These are phyloP conservation scores for Coniochaeta pulveracea DNA, from an alignment of 2,329 filamentous ascomycete species.

Conservation along the genomic window DNA sequence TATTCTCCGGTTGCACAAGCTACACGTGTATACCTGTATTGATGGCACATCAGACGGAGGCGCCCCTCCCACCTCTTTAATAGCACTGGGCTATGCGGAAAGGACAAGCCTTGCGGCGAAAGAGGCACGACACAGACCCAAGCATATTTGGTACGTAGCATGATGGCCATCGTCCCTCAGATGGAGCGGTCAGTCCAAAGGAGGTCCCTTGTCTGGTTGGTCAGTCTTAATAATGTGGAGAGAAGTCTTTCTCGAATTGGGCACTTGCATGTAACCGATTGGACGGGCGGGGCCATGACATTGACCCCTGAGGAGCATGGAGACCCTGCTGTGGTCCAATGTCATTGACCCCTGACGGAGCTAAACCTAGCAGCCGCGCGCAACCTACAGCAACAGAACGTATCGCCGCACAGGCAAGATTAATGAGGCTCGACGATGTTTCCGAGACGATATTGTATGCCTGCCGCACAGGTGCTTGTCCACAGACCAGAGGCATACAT, in stretches of 20 bases:
- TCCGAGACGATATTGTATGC: not conserved
- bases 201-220: not conserved
- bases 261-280: slow-evolving; percentile 3
- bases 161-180: slow-evolving; percentile 2
- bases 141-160: not conserved
- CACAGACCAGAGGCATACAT: not conserved
- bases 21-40: no score
- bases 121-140: slow-evolving; percentile 1
- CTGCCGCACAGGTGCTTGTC: not conserved
- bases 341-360: not conserved
- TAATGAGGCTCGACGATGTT: not conserved
- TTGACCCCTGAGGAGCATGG: slow-evolving; percentile 2
- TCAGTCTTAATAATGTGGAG: not conserved
- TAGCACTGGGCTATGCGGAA: no score
- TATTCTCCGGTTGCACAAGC: not conserved
- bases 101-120: not conserved
- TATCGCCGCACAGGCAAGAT: not conserved
- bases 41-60: no score
- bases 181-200: not conserved
- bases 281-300: slow-evolving; percentile 1
- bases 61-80: no score
- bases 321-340: slow-evolving; percentile 4
- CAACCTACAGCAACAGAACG: slow-evolving; percentile 1
- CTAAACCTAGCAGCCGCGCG: slow-evolving; percentile 3
- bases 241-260: slow-evolving; percentile 2